Evolutionary conservation across 306 rosid species (phyloP), one percentile per base, ranked within the genome.

Genomic region (Styphnolobium japonicum): DNA sequence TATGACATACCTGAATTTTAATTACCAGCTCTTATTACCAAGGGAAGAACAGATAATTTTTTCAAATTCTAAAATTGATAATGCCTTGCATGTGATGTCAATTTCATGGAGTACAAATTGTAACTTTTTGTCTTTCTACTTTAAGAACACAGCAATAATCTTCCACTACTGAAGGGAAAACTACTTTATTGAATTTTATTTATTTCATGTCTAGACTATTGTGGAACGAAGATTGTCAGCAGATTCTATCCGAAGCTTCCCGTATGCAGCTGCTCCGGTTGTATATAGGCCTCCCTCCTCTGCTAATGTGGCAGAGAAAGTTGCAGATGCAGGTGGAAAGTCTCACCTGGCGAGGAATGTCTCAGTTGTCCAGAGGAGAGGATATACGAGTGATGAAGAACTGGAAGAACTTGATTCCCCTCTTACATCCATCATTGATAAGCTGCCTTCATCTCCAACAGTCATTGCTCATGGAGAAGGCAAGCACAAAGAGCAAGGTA

Each of bases 381-480:
- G 98, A 36, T 91, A 95, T 65, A 95, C 97, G 2, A 95, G 99
- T 63, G 99, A 95, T 18, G 98, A 93, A 62, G 99, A 95, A 60
- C 82, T 95, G n/a, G 97, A 93, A 82, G 96, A 93, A 84, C 89
- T 95, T 68, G 91, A 89, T 52, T 93, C 86, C 70, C 99, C 99
- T 68, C 85, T 95, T 37, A 66, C 88, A 3, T 80, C 90, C 62
- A 86, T 95, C 71, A 80, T 93, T 27, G 90, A 91, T 81, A 93
- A 91, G 80, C 18, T 85, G 14, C 89, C 91, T 8, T 75, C 80
- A 48, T 85, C 91, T 71, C 89, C 87, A 22, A 56, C 78, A 9
- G 31, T 78, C 14, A 40, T 52, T n/a, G 71, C 76, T 25, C 79
- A 75, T 64, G 91, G 86, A 75, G 79, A 89, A 23, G 92, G 79